Conservation (phyloP, 1,139 yeast species). For the Suhomyces coccinellae region DNA sequence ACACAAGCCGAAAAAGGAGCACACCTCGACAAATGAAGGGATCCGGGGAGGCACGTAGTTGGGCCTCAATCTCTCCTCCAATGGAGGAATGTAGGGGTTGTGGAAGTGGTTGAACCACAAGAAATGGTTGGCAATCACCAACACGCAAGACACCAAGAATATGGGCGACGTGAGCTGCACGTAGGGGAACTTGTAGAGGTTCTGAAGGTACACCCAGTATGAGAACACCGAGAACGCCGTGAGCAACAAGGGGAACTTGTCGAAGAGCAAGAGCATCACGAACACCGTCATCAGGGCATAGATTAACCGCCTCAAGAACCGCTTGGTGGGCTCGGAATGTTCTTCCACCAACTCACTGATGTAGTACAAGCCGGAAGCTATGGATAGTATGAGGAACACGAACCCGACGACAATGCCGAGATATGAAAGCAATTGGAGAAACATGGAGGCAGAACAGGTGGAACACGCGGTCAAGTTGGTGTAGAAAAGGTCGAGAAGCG, state of each 20-base stretch:
- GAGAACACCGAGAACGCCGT: slow-evolving; percentile 67
- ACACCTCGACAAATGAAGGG: slow-evolving; percentile 83
- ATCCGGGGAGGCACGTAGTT: slow-evolving; percentile 65
- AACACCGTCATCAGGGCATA: slow-evolving; percentile 56
- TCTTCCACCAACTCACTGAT: slow-evolving; percentile 92
- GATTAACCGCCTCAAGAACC: slow-evolving; percentile 63
- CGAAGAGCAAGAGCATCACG: slow-evolving; percentile 62
- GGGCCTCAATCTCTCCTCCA: slow-evolving; percentile 56
- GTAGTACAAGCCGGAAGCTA: slow-evolving; percentile 88
- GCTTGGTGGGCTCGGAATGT: slow-evolving; percentile 80
- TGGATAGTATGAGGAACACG: slow-evolving; percentile 55
- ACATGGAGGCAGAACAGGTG: slow-evolving; percentile 29
- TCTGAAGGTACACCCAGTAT: slow-evolving; percentile 72
- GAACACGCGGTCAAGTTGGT: background rate
- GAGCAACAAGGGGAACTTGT: slow-evolving; percentile 72
- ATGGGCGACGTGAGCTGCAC: slow-evolving; percentile 71
- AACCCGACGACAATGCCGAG: slow-evolving; percentile 77
- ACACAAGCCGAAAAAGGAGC: slow-evolving; percentile 90
- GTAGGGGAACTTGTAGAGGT: slow-evolving; percentile 78
- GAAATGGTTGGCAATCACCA: slow-evolving; percentile 80
- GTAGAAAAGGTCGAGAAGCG: background rate
- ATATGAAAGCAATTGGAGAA: slow-evolving; percentile 52
- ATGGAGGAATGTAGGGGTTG: slow-evolving; percentile 59
- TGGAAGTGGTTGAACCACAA: slow-evolving; percentile 89
- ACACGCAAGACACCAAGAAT: slow-evolving; percentile 67